phyloP scores from a whole-genome alignment of 148 eudicot species.

The Rhododendron williamsianum region DNA sequence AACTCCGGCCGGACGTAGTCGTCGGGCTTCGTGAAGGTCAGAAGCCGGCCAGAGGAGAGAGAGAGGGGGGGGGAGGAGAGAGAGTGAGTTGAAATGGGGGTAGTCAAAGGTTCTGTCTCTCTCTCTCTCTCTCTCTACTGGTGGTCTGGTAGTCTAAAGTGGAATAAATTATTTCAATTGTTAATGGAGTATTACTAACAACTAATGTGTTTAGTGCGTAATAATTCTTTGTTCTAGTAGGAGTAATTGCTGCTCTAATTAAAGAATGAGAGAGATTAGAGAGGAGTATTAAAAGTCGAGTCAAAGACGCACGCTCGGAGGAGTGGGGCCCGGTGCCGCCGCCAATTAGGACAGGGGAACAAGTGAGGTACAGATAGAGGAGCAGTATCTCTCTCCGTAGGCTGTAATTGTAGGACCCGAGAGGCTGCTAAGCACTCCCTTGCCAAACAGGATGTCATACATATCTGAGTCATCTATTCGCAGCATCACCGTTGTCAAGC shows the following conservation, averaged over 20 bases:
- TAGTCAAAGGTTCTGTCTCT: neutral
- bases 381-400: neutral
- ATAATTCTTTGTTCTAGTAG: neutral
- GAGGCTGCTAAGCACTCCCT: too few species aligned
- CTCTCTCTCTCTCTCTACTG: neutral
- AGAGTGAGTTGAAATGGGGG: neutral
- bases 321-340: neutral
- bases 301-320: neutral
- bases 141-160: neutral
- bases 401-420: too few species aligned
- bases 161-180: neutral
- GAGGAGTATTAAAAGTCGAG: neutral
- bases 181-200: too few species aligned
- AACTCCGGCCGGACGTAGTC: neutral
- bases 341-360: neutral
- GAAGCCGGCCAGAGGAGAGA: neutral
- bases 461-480: too few species aligned
- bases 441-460: too few species aligned
- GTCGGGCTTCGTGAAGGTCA: neutral
- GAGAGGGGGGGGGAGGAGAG: neutral
- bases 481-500: too few species aligned
- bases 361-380: neutral
- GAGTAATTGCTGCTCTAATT: neutral
- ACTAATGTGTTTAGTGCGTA: neutral
- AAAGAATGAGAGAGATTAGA: neutral